Percentiles rank a stretch among this genome's conserved stretches.
Evolutionary conservation across 1,139 yeast genomes (phyloP).

Genomic region (Saccharomyces hybrid): DNA sequence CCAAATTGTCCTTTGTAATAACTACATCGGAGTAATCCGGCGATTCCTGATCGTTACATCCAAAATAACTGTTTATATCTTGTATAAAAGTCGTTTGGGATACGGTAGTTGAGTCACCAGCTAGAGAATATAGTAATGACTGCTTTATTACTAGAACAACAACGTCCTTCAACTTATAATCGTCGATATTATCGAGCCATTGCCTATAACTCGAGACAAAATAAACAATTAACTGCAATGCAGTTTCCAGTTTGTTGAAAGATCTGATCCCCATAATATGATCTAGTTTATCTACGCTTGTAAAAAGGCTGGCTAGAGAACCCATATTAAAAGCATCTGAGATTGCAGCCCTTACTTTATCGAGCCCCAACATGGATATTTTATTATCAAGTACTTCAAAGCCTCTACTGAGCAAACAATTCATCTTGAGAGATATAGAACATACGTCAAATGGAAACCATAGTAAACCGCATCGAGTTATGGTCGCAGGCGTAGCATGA

Average conservation of each 20-base stretch:
- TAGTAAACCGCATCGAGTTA: slow-evolving; percentile 87
- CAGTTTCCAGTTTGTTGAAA: neutral
- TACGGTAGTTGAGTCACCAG: neutral
- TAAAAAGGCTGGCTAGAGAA: neutral
- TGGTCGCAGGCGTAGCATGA: slow-evolving; percentile 81
- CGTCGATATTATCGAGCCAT: neutral
- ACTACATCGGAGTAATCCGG: slow-evolving; percentile 37
- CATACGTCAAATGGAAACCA: slow-evolving; percentile 46
- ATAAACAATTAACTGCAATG: neutral
- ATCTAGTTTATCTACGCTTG: neutral
- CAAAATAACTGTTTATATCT: neutral
- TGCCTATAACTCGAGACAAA: neutral
- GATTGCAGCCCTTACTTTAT: neutral
- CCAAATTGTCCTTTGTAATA: slow-evolving; percentile 41
- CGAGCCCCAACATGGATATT: neutral
- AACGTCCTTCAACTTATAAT: neutral
- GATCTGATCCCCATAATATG: neutral
- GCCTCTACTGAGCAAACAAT: neutral
- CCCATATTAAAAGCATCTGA: neutral
- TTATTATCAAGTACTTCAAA: neutral
- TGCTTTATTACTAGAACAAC: neutral
- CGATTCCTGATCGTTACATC: neutral
- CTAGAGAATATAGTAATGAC: neutral
- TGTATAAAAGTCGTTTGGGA: neutral
- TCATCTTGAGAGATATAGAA: neutral